A percentile compares a stretch with the other conserved stretches of the same genome.
phyloP scores from a whole-genome alignment of 2,329 filamentous ascomycete genomes.

The Pseudocercospora macadamiae region DNA sequence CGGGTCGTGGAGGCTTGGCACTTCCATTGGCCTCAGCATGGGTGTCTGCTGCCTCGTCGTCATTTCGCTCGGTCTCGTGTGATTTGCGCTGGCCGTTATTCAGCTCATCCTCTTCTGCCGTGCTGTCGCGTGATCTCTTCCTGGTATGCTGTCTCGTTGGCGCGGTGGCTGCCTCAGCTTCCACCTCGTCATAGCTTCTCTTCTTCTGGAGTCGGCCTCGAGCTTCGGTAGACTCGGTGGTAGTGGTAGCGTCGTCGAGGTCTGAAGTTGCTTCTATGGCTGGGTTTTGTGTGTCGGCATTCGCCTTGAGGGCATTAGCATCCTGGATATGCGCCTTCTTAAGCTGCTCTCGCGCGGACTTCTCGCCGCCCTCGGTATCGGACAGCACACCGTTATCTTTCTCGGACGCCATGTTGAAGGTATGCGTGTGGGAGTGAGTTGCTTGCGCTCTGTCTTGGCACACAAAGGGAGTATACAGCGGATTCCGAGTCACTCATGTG shows the following conservation, averaged over 20 bases:
- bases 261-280: background rate
- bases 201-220: constrained; percentile 45
- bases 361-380: constrained; percentile 56
- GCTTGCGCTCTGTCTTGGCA: background rate
- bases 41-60: constrained; percentile 32
- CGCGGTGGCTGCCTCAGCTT: constrained; percentile 40
- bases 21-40: constrained; percentile 32
- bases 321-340: constrained; percentile 60
- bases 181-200: constrained; percentile 51
- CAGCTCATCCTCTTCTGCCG: constrained; percentile 38
- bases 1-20: constrained; percentile 22
- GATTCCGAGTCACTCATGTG: background rate
- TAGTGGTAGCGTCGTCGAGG: constrained; percentile 34
- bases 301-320: constrained; percentile 27
- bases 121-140: constrained; percentile 53
- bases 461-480: background rate
- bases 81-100: constrained; percentile 39
- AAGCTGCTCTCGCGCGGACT: constrained; percentile 62
- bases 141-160: constrained; percentile 46
- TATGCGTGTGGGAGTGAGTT: background rate
- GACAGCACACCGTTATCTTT: constrained; percentile 29
- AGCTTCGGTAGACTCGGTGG: constrained; percentile 26
- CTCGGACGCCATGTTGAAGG: constrained; percentile 31
- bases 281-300: constrained; percentile 25
- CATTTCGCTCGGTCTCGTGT: constrained; percentile 34